Conservation (phyloP, 306 rosid species). For the Cicer cuneatum region DNA sequence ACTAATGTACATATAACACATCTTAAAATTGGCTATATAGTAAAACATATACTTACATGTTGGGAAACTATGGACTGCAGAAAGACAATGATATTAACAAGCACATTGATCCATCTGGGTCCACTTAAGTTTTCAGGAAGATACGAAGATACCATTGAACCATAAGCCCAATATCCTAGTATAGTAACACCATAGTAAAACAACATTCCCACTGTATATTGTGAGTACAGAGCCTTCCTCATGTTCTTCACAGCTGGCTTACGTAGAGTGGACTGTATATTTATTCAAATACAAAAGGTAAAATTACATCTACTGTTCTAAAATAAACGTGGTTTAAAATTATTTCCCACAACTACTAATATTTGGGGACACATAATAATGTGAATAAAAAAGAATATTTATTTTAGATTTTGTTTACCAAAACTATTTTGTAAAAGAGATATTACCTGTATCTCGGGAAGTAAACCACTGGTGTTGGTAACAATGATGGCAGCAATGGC, state of each 20-base stretch:
- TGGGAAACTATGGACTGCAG: conserved; percentile 63
- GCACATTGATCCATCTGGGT: conserved; percentile 58
- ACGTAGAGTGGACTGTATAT: conserved; percentile 54
- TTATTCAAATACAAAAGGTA: not conserved
- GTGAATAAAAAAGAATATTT: too few relatives aligned
- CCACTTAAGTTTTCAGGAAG: conserved; percentile 58
- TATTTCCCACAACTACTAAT: too few relatives aligned
- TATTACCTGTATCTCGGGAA: conserved; percentile 64
- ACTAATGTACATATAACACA: too few relatives aligned
- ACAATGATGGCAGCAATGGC: conserved; percentile 61
- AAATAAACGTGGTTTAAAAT: too few relatives aligned
- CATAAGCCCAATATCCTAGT: conserved; percentile 71
- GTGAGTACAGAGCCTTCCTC: conserved; percentile 58
- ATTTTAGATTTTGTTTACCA: too few relatives aligned
- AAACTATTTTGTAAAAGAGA: not conserved
- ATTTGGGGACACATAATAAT: too few relatives aligned
- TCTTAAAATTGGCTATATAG: too few relatives aligned
- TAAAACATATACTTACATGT: conserved; percentile 50
- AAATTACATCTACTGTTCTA: too few relatives aligned
- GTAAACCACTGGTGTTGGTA: conserved; percentile 58
- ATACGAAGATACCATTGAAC: conserved; percentile 51
- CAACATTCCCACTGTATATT: conserved; percentile 52
- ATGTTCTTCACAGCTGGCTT: conserved; percentile 60
- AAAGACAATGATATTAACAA: conserved; percentile 50
- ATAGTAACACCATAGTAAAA: conserved; percentile 56